Conservation (phyloP, 331 rosid species). For the Quercus phellos region DNA sequence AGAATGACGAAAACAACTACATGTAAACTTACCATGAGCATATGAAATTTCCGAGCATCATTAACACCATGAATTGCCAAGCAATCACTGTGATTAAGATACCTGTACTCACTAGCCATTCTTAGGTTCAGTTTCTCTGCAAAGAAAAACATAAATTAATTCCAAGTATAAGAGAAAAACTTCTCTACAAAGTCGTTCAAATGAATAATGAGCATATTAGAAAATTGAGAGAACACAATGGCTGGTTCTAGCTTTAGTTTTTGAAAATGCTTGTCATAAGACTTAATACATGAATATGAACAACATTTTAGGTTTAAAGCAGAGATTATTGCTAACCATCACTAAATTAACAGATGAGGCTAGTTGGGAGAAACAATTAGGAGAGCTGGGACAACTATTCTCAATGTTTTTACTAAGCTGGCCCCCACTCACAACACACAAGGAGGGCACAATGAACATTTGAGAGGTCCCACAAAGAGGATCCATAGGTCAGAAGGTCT, state of each 20-base stretch:
- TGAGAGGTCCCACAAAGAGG: too few relatives aligned
- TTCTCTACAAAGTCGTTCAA: background rate
- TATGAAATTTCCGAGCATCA: conserved; percentile 58
- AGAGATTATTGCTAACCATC: conserved; percentile 11
- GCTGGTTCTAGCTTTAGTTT: background rate
- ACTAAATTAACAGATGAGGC: background rate
- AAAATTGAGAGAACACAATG: background rate
- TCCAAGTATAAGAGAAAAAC: conserved; percentile 2
- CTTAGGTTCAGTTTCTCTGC: conserved; percentile 74
- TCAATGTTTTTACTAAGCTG: background rate
- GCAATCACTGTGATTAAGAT: conserved; percentile 86
- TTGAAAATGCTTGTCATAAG: background rate
- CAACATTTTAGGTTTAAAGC: background rate
- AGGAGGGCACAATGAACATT: background rate
- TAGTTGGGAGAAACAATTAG: background rate
- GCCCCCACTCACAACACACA: background rate
- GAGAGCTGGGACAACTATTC: background rate
- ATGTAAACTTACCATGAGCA: conserved; percentile 54
- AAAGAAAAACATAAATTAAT: conserved; percentile 20
- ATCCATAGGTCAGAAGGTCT: background rate
- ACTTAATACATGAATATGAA: conserved; percentile 7
- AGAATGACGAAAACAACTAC: conserved; percentile 16
- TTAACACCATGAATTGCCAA: conserved; percentile 64
- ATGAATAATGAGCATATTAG: background rate
- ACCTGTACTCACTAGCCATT: conserved; percentile 67